Evolutionary conservation across 176 grass and related monocot genomes (phyloP).

Genomic region (Calamus simplicifolius): DNA sequence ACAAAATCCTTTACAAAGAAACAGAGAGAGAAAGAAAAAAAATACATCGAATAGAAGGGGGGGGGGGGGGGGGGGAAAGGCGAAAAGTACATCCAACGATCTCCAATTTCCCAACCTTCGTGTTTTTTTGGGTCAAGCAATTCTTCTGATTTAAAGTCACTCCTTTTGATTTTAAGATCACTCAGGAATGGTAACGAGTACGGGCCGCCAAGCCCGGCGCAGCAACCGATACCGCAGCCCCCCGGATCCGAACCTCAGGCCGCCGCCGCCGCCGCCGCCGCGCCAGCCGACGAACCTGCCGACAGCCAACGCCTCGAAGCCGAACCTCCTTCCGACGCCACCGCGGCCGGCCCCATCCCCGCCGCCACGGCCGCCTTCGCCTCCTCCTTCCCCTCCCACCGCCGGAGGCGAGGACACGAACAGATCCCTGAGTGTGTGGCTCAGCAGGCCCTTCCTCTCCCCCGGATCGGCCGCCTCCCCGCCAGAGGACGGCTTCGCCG

Average conservation of each 20-base stretch:
- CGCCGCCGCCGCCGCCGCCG: conserved; percentile 1
- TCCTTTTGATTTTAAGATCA: conserved; percentile 7
- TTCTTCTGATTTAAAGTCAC: background rate
- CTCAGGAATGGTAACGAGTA: conserved; percentile 85
- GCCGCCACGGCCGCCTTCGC: conserved; percentile 1
- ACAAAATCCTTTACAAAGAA: too few species aligned
- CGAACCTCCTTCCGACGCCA: conserved; percentile 18
- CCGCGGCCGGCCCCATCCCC: background rate
- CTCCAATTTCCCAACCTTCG: too few species aligned
- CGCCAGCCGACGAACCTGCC: background rate
- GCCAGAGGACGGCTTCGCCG: conserved; percentile 6
- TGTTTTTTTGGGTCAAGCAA: too few species aligned
- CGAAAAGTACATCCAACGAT: too few species aligned
- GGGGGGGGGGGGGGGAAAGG: too few species aligned
- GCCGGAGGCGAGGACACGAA: conserved; percentile 50
- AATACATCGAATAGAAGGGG: too few species aligned
- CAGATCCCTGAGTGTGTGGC: conserved; percentile 59
- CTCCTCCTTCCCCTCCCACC: background rate
- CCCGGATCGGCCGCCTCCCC: conserved; percentile 7
- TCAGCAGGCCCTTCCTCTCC: conserved; percentile 20
- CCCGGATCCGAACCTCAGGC: conserved; percentile 45
- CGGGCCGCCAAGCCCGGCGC: conserved; percentile 56
- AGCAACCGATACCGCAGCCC: conserved; percentile 50
- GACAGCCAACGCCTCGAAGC: conserved; percentile 16
- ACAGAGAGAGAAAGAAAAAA: too few species aligned